A percentile compares a stretch with the other conserved stretches of the same genome.
Conservation (phyloP, 75 land plant species). For the Chamaecyparis obtusa region DNA sequence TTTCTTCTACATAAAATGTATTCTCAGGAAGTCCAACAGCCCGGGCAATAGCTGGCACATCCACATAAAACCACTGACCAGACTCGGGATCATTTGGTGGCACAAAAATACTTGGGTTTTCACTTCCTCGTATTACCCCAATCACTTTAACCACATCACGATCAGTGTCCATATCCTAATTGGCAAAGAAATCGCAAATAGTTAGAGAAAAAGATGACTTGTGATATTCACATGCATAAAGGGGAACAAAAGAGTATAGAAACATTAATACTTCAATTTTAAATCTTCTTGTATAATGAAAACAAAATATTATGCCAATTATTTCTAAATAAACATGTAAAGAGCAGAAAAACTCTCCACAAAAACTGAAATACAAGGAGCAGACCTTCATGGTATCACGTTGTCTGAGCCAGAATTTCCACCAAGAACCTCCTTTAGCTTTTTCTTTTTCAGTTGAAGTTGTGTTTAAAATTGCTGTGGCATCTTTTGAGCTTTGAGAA, state of each 20-base stretch:
- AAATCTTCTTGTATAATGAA: neutral
- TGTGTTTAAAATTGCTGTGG: constrained; percentile 2
- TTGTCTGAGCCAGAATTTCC: constrained; percentile 56
- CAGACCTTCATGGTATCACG: constrained; percentile 22
- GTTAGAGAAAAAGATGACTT: neutral
- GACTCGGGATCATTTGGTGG: constrained; percentile 79
- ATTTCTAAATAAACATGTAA: neutral
- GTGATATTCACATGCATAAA: neutral
- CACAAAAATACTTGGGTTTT: constrained; percentile 87
- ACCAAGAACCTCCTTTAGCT: constrained; percentile 29
- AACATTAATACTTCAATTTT: neutral
- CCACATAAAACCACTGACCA: constrained; percentile 94
- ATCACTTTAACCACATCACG: constrained; percentile 41
- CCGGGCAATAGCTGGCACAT: constrained; percentile 74
- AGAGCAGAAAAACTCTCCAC: neutral
- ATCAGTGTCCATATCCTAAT: constrained; percentile 29
- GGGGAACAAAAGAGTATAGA: neutral
- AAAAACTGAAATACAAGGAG: neutral
- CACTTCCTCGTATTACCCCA: constrained; percentile 88
- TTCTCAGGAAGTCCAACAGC: constrained; percentile 70
- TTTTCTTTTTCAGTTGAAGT: constrained; percentile 3
- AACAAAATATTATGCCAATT: neutral
- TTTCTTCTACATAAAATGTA: constrained; percentile 78
- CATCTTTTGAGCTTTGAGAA: constrained; percentile 14
- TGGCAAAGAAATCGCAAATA: neutral